Evolutionary conservation across 2,329 filamentous ascomycete genomes (phyloP).

Genomic region (Epicoccum nigrum): DNA sequence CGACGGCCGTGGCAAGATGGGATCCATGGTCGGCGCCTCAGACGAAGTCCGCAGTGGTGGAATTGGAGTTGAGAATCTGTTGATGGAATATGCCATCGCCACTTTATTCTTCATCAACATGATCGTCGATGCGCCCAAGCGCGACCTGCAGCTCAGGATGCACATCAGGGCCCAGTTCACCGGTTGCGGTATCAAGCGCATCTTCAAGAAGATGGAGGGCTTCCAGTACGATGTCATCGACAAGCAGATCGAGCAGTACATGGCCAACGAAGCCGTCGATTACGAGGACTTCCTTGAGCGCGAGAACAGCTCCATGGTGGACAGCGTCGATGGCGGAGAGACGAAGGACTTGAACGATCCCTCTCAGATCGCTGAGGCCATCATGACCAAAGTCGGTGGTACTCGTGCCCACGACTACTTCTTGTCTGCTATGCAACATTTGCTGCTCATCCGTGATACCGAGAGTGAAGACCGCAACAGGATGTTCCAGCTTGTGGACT

Average conservation of each 20-base stretch:
- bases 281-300: slow-evolving; percentile 96
- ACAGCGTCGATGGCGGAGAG: slow-evolving; percentile 81
- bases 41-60: slow-evolving; percentile 95
- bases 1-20: slow-evolving; percentile 98
- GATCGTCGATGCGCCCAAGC: slow-evolving; percentile 88
- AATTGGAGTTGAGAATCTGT: slow-evolving; percentile 96
- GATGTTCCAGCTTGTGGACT: slow-evolving; percentile 97
- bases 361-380: slow-evolving; percentile 90
- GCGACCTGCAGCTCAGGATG: slow-evolving; percentile 86
- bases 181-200: slow-evolving; percentile 91
- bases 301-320: slow-evolving; percentile 88
- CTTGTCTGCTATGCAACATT: slow-evolving; percentile 90
- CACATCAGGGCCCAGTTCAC: slow-evolving; percentile 97
- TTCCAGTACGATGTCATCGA: slow-evolving; percentile 99
- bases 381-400: slow-evolving; percentile 81
- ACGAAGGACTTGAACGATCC: slow-evolving; percentile 93
- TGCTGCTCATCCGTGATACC: slow-evolving; percentile 89
- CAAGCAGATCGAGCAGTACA: slow-evolving; percentile 95
- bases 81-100: slow-evolving; percentile 98
- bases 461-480: slow-evolving; percentile 89
- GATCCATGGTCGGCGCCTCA: slow-evolving; percentile 92
- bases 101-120: slow-evolving; percentile 96
- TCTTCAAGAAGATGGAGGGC: slow-evolving; percentile 94
- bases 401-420: slow-evolving; percentile 94
- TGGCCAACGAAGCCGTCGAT: slow-evolving; percentile 93